Evolutionary conservation across 75 land plant genomes (phyloP).

Genomic region (Selaginella moellendorffii): DNA sequence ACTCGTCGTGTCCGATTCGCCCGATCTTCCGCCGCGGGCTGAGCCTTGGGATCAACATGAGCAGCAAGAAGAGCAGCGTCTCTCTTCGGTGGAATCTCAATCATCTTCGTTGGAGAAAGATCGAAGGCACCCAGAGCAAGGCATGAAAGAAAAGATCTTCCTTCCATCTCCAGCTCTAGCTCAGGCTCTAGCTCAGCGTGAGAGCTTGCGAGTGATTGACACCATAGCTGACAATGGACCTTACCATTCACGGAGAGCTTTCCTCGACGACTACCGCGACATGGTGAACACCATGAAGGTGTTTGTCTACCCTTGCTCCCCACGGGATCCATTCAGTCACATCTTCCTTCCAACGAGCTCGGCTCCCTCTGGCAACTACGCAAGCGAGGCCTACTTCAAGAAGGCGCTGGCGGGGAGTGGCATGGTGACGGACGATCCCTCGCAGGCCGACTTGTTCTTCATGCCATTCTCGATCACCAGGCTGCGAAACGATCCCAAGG

Average conservation of each 20-base stretch:
- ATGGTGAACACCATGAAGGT: slow-evolving; percentile 41
- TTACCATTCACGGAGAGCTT: slow-evolving; percentile 36
- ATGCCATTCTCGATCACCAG: slow-evolving; percentile 61
- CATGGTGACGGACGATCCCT: slow-evolving; percentile 53
- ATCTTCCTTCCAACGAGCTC: slow-evolving; percentile 33
- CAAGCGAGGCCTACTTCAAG: slow-evolving; percentile 70
- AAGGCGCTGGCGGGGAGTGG: slow-evolving; percentile 38
- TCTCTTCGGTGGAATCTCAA: too few relatives aligned
- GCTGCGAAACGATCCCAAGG: slow-evolving; percentile 40
- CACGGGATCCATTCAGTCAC: slow-evolving; percentile 36
- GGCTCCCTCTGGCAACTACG: slow-evolving; percentile 56
- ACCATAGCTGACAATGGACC: too few relatives aligned
- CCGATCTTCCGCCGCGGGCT: too few relatives aligned
- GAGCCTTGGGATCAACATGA: too few relatives aligned
- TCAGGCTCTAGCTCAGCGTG: too few relatives aligned
- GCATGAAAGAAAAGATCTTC: too few relatives aligned
- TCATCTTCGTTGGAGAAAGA: too few relatives aligned
- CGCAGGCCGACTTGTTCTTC: slow-evolving; percentile 55
- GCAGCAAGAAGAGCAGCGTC: too few relatives aligned
- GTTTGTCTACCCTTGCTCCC: slow-evolving; percentile 45
- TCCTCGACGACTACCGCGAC: slow-evolving; percentile 40
- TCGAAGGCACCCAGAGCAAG: too few relatives aligned
- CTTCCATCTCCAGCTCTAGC: too few relatives aligned
- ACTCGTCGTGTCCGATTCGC: too few relatives aligned
- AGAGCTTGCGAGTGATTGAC: too few relatives aligned